Evolutionary conservation across 2,329 filamentous ascomycete species (phyloP).

Genomic region (Tympanopsis confertula): DNA sequence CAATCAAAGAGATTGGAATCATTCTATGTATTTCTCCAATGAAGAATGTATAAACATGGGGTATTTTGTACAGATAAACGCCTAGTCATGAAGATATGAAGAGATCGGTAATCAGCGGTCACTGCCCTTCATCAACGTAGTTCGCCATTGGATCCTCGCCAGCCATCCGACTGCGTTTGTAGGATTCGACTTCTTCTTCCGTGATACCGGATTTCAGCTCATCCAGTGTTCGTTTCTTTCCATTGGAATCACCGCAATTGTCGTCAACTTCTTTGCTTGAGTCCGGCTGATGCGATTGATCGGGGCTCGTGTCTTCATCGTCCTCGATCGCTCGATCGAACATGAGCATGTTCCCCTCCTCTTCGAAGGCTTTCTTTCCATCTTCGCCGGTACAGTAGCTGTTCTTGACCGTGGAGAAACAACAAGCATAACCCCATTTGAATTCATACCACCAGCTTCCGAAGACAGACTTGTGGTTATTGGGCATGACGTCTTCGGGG

Average conservation of each 20-base stretch:
- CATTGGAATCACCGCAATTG: slow-evolving; percentile 10
- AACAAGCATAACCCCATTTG: slow-evolving; percentile 92
- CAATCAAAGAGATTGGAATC: no score
- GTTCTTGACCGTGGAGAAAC: slow-evolving; percentile 87
- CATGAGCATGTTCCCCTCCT: slow-evolving; percentile 50
- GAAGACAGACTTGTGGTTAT: slow-evolving; percentile 90
- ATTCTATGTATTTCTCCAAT: no score
- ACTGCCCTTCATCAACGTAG: neutral
- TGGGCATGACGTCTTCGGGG: slow-evolving; percentile 70
- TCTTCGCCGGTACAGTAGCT: slow-evolving; percentile 94
- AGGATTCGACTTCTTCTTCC: slow-evolving; percentile 78
- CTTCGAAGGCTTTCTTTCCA: slow-evolving; percentile 70
- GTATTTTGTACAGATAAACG: no score
- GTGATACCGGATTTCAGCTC: slow-evolving; percentile 70
- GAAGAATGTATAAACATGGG: no score
- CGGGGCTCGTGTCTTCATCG: slow-evolving; percentile 5
- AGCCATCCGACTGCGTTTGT: slow-evolving; percentile 62
- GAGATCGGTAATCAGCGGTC: neutral
- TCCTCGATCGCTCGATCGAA: slow-evolving; percentile 13
- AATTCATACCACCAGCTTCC: slow-evolving; percentile 97
- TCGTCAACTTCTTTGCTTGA: slow-evolving; percentile 11
- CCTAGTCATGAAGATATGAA: neutral
- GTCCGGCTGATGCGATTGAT: slow-evolving; percentile 16
- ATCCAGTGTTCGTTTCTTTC: slow-evolving; percentile 63
- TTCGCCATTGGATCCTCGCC: slow-evolving; percentile 78